phyloP scores from a whole-genome alignment of 495 filamentous ascomycete genomes.

The Jackrogersella multiformis region DNA sequence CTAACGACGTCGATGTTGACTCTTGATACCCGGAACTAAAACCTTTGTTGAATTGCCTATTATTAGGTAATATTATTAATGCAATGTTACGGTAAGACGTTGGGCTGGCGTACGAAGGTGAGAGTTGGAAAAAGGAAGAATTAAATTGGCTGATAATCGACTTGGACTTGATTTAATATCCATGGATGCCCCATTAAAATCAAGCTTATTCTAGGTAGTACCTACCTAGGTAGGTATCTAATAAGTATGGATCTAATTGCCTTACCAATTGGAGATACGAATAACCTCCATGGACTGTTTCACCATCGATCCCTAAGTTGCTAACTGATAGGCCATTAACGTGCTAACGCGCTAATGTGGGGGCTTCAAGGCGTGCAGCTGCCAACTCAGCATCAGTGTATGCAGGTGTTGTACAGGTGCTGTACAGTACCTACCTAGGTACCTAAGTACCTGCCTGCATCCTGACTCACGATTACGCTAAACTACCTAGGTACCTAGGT shows the following conservation, averaged over 20 bases:
- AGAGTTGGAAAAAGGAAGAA: constrained; percentile 7
- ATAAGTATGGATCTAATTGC: too few relatives aligned
- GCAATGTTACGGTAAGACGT: constrained; percentile 8
- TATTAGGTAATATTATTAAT: too few relatives aligned
- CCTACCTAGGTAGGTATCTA: too few relatives aligned
- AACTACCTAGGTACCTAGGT: neutral
- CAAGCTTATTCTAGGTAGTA: too few relatives aligned
- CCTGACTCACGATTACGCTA: too few relatives aligned
- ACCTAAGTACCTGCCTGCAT: too few relatives aligned
- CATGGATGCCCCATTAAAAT: constrained; percentile 8
- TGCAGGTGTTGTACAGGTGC: too few relatives aligned
- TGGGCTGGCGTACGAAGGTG: neutral
- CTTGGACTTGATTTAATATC: too few relatives aligned
- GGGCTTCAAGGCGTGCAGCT: constrained; percentile 24
- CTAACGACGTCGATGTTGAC: neutral
- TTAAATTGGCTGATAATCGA: neutral
- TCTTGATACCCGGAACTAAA: neutral
- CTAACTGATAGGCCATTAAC: neutral
- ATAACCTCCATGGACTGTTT: constrained; percentile 31
- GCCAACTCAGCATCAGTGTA: constrained; percentile 30
- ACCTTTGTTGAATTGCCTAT: neutral
- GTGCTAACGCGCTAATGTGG: constrained; percentile 1
- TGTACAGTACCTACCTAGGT: too few relatives aligned
- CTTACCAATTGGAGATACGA: too few relatives aligned
- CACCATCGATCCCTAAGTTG: constrained; percentile 34